Conservation (phyloP, 1,284 basidiomycete genomes). For the Trichosporon ovoides region DNA sequence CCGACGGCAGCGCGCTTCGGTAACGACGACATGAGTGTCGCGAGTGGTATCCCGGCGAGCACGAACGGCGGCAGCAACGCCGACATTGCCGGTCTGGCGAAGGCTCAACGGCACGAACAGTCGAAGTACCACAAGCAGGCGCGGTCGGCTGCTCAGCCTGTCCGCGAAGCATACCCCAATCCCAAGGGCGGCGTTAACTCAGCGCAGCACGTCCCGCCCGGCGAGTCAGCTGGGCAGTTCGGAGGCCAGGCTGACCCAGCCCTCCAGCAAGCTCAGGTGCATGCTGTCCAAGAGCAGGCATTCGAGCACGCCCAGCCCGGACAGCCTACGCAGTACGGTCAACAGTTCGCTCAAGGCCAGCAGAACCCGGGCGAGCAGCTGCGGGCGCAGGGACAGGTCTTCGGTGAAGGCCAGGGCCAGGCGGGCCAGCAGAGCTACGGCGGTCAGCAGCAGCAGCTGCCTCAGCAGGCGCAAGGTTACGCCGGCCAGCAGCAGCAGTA, state of each 20-base stretch:
- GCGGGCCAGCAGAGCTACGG: background rate
- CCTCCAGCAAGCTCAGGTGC: background rate
- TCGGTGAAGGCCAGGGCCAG: background rate
- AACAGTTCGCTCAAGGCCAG: background rate
- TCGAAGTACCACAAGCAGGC: background rate
- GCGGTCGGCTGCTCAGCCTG: background rate
- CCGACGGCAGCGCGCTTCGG: background rate
- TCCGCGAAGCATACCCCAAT: background rate
- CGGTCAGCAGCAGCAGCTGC: background rate
- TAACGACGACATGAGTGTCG: slow-evolving; percentile 1
- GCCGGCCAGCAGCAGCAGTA: background rate
- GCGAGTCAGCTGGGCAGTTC: background rate
- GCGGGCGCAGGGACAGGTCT: background rate
- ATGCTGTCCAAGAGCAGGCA: background rate
- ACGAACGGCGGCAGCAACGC: background rate
- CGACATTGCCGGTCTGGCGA: slow-evolving; percentile 1
- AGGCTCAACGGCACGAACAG: background rate
- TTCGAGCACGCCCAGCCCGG: background rate
- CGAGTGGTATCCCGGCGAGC: background rate
- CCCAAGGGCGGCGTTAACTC: too few relatives aligned
- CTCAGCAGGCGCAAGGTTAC: background rate
- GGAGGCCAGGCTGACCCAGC: background rate
- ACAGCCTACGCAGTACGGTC: background rate
- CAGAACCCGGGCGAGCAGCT: background rate
- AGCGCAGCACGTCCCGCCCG: background rate